These are phyloP conservation scores for Vaccinium darrowii DNA, from an alignment of 148 eudicot genomes.

Conservation along the genomic window DNA sequence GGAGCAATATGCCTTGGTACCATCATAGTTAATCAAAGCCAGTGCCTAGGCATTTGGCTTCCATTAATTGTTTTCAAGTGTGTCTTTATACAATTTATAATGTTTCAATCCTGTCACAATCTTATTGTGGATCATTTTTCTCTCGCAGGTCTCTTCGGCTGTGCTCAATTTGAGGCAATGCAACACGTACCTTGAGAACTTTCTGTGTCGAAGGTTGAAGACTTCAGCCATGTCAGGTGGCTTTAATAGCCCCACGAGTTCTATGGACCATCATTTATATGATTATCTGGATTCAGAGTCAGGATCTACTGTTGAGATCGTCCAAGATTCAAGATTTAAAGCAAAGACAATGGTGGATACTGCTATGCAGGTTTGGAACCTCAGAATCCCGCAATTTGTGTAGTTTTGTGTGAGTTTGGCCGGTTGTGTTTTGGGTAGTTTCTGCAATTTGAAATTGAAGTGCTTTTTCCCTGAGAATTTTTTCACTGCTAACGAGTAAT, in stretches of 20 bases:
- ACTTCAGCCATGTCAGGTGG: constrained; percentile 31
- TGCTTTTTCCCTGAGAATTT: background rate
- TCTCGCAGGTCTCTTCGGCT: constrained; percentile 68
- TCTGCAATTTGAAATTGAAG: background rate
- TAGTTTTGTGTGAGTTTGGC: background rate
- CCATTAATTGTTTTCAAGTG: background rate
- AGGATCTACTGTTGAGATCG: constrained; percentile 53
- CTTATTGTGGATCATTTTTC: background rate
- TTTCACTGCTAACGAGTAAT: background rate
- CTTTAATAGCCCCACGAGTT: constrained; percentile 28
- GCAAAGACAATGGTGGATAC: constrained; percentile 73
- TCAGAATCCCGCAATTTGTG: background rate
- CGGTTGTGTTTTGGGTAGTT: background rate
- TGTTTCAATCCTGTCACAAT: background rate
- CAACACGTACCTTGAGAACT: constrained; percentile 63
- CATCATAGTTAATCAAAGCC: background rate
- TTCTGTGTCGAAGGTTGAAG: constrained; percentile 37
- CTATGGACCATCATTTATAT: constrained; percentile 33
- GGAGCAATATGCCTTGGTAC: background rate
- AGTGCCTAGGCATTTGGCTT: constrained; percentile 13
- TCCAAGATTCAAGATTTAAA: constrained; percentile 59
- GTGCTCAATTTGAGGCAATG: constrained; percentile 60
- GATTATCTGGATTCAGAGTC: constrained; percentile 55
- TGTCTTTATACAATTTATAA: background rate
- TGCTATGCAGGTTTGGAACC: constrained; percentile 60